Evolutionary conservation across 352 stramenopile genomes (phyloP), one percentile per base, ranked within the genome.

Genomic region (Globisporangium polare): DNA sequence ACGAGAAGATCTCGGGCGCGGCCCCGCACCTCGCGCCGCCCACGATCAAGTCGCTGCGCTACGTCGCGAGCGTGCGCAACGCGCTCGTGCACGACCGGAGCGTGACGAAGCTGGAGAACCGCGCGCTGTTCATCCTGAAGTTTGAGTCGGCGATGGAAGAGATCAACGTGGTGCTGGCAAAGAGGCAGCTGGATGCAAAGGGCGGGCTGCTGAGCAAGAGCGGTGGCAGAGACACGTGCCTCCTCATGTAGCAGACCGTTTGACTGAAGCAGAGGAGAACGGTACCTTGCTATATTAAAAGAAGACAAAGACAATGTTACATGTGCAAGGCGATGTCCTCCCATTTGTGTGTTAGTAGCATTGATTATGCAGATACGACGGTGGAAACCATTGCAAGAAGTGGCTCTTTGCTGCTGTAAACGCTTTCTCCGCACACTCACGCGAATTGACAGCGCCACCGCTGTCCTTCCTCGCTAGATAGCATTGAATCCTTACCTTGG

Each of bases 31-130:
- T 95, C 35, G 73, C 82, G 45, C 52, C 69, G 5, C 50, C 75
- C 8, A 90, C 83, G 0, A 69, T 89, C 22, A 76, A 75, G 43
- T 73, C 77, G n/a, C 78, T 95, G 61, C 83, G 86, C 45, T 92
- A 83, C 63, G 67, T 95, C 56, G 86, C 86, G 27, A 95, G 83
- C 33, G 73, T 92, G 45, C 80, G 86, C 58, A 95, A 95, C 68
- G 62, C 71, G 54, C 77, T 95, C 39, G 91, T 93, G 58, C 86
- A 94, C 70, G 73, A 95, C 60, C 73, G 78, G 46, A 73, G 77
- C 31, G 86, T 90, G 60, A 66, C 67, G 46, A 58, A 64, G 24
- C 77, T 95, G 1, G 65, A 79, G 12, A 77, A 94, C 41, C 80
- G 83, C 9, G 67, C 65, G 22, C 60, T 63, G 41, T 95, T 95